Evolutionary conservation across 2,329 filamentous ascomycete genomes (phyloP).

Genomic region (Nemania serpens): DNA sequence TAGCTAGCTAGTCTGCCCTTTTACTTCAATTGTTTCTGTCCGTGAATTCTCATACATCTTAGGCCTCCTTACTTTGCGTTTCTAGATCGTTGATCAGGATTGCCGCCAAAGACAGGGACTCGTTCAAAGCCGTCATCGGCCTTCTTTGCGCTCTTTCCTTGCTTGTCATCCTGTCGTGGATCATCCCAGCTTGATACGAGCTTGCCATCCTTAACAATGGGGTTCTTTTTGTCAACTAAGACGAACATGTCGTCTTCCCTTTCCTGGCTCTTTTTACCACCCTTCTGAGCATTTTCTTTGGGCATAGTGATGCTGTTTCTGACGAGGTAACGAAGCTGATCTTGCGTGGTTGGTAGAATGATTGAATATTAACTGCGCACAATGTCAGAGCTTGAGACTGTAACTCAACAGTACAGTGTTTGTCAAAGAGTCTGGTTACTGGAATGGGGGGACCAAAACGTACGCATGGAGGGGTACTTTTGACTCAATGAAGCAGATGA

Average conservation of each 20-base stretch:
- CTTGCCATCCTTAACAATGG: background rate
- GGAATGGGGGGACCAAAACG: too few species aligned
- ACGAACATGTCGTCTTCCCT: constrained; percentile 11
- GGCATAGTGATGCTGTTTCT: too few species aligned
- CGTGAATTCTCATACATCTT: background rate
- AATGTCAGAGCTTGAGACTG: too few species aligned
- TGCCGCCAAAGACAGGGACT: background rate
- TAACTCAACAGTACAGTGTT: too few species aligned
- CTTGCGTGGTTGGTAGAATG: too few species aligned
- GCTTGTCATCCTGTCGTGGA: background rate
- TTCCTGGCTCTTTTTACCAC: background rate
- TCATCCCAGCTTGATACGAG: constrained; percentile 1
- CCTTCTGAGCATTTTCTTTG: too few species aligned
- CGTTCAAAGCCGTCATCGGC: constrained; percentile 3
- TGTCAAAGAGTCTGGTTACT: too few species aligned
- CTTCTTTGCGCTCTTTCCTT: background rate
- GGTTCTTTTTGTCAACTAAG: background rate
- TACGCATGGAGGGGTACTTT: too few species aligned
- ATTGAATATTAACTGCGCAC: too few species aligned
- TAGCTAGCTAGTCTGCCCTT: too few species aligned
- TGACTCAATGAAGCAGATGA: too few species aligned
- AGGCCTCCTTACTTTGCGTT: background rate
- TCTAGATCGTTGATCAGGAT: background rate
- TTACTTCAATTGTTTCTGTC: background rate
- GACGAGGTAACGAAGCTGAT: too few species aligned